Evolutionary conservation across 495 filamentous ascomycete genomes (phyloP).

Genomic region (Clohesyomyces aquaticus): DNA sequence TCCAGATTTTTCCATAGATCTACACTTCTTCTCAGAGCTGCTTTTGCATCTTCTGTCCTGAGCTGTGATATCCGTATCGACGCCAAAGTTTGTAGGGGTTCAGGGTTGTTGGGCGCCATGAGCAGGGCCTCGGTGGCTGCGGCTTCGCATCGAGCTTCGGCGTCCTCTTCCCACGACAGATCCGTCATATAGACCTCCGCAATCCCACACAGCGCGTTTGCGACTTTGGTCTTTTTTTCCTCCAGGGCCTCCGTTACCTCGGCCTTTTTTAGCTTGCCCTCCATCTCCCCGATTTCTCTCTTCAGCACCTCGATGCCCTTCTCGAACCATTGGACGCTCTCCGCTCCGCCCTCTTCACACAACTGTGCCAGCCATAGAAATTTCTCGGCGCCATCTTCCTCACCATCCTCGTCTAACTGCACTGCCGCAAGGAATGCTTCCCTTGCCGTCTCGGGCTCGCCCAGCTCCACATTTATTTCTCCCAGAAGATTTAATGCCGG

Average conservation of each 20-base stretch:
- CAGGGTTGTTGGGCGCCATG: constrained; percentile 71
- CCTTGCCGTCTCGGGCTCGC: constrained; percentile 73
- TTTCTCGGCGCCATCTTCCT: constrained; percentile 81
- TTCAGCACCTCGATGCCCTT: constrained; percentile 73
- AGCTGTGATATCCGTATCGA: constrained; percentile 89
- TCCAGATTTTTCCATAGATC: constrained; percentile 76
- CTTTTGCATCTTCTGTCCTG: constrained; percentile 73
- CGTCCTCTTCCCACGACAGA: constrained; percentile 87
- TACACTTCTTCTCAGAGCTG: constrained; percentile 75
- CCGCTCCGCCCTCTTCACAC: constrained; percentile 79
- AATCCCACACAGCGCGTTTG: constrained; percentile 84
- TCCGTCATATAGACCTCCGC: constrained; percentile 99
- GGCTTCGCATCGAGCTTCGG: constrained; percentile 79
- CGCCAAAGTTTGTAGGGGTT: constrained; percentile 90
- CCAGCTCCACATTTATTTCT: constrained; percentile 83
- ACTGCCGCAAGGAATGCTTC: constrained; percentile 70
- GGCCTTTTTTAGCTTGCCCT: constrained; percentile 37
- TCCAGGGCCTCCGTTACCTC: constrained; percentile 55
- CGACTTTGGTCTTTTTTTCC: constrained; percentile 77
- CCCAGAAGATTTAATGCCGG: constrained; percentile 77
- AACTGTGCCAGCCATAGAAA: constrained; percentile 96
- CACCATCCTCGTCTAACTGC: constrained; percentile 71
- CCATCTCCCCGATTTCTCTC: constrained; percentile 61
- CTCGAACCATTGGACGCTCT: constrained; percentile 87
- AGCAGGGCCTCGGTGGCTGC: constrained; percentile 85